Evolutionary conservation across 805 yeast genomes (phyloP).

Genomic region (Cyberlindnera galapagoensis): DNA sequence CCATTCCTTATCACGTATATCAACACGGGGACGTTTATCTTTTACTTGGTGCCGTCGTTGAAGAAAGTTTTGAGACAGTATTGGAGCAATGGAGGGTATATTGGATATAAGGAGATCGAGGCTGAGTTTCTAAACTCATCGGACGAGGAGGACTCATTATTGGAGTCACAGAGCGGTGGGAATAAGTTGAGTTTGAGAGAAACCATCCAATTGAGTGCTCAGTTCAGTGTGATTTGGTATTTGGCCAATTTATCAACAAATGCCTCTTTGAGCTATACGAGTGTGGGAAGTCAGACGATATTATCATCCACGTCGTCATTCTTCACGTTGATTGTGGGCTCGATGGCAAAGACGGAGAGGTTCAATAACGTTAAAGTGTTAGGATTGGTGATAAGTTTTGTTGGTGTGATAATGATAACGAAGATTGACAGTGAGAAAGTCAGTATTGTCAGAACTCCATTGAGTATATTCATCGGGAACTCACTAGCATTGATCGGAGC

Average conservation of each 20-base stretch:
- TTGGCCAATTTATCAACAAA: constrained; percentile 84
- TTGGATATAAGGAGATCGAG: constrained; percentile 20
- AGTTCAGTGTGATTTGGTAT: constrained; percentile 88
- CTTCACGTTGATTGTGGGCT: constrained; percentile 83
- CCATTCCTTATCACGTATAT: constrained; percentile 91
- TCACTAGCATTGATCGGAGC: constrained; percentile 79
- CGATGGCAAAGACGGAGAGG: constrained; percentile 60
- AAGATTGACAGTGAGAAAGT: constrained; percentile 41
- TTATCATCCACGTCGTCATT: constrained; percentile 88
- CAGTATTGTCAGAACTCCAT: constrained; percentile 18
- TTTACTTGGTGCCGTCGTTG: constrained; percentile 64
- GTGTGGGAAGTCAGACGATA: constrained; percentile 92
- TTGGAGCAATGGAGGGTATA: constrained; percentile 22
- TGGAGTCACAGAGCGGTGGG: constrained; percentile 13
- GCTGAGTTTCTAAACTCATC: constrained; percentile 13
- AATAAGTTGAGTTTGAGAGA: constrained; percentile 40
- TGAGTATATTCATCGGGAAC: constrained; percentile 57
- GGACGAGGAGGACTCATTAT: constrained; percentile 25
- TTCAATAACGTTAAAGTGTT: constrained; percentile 57
- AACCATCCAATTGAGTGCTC: constrained; percentile 67
- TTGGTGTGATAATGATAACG: constrained; percentile 79
- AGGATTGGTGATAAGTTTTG: constrained; percentile 65
- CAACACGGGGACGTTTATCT: constrained; percentile 77
- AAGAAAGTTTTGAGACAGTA: constrained; percentile 24
- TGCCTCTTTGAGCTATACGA: constrained; percentile 79